Percentiles rank a stretch among this genome's conserved stretches.
Conservation (phyloP, 352 stramenopile species). For the Phytophthora multivora region DNA sequence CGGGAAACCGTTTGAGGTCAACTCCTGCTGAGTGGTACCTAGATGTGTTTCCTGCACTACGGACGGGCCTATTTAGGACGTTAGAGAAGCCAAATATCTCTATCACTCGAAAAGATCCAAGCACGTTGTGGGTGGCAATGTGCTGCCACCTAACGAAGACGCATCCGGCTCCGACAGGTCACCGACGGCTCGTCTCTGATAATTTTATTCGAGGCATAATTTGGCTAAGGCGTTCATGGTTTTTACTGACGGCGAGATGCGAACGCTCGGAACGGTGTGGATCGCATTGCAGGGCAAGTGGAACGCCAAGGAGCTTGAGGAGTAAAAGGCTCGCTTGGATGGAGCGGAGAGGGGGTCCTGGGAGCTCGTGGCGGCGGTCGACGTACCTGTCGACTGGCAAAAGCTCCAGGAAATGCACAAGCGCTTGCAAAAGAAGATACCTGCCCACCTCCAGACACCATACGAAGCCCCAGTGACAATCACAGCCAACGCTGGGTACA, state of each 20-base stretch:
- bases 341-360: not conserved
- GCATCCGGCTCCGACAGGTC: too few relatives aligned
- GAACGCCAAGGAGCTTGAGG: not conserved
- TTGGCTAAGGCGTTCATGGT: not conserved
- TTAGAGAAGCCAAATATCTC: not conserved
- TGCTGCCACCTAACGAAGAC: too few relatives aligned
- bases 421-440: too few relatives aligned
- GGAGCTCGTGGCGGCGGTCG: constrained; percentile 5
- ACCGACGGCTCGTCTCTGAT: too few relatives aligned
- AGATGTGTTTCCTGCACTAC: not conserved
- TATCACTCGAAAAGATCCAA: not conserved
- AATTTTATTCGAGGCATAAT: too few relatives aligned
- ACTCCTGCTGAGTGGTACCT: not conserved
- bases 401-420: not conserved
- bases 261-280: constrained; percentile 2
- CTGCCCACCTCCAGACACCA: not conserved
- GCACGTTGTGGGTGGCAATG: not conserved
- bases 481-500: not conserved
- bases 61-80: not conserved
- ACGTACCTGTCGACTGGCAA: not conserved
- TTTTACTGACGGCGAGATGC: constrained; percentile 7
- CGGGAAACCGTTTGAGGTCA: not conserved
- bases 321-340: not conserved
- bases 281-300: not conserved
- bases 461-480: not conserved